phyloP scores from a whole-genome alignment of 257 asterid species.

The Forsythia suspensa region DNA sequence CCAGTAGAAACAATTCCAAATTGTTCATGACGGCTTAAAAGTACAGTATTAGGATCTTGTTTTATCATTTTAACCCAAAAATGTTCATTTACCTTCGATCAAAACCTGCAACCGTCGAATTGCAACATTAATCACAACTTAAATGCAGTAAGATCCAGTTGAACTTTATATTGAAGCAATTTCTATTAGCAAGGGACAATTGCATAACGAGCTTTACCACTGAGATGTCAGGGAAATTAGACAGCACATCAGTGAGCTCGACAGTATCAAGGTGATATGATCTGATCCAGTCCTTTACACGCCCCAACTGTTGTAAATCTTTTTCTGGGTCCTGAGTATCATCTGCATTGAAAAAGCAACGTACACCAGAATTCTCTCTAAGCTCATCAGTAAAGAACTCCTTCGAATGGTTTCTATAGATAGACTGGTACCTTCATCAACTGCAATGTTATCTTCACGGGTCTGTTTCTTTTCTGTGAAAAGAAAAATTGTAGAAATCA shows the following conservation, averaged over 20 bases:
- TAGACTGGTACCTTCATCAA: constrained; percentile 53
- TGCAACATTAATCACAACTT: constrained; percentile 16
- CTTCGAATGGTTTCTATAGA: constrained; percentile 13
- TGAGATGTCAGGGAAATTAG: constrained; percentile 79
- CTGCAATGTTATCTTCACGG: constrained; percentile 42
- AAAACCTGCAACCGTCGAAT: constrained; percentile 54
- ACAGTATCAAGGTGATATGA: constrained; percentile 64
- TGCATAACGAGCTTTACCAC: constrained; percentile 45
- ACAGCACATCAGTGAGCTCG: constrained; percentile 66
- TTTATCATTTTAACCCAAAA: constrained; percentile 22
- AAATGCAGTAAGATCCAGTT: constrained; percentile 9
- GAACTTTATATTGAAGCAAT: background rate
- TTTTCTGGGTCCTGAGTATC: constrained; percentile 81
- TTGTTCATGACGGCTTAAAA: constrained; percentile 12
- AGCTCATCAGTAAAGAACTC: constrained; percentile 19
- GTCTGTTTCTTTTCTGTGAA: constrained; percentile 48
- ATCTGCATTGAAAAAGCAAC: constrained; percentile 43
- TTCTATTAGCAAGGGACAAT: background rate
- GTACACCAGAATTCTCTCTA: constrained; percentile 18
- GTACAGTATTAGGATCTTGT: constrained; percentile 12
- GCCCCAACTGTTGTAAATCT: constrained; percentile 64
- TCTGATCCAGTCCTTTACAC: constrained; percentile 79
- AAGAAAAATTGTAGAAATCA: constrained; percentile 3
- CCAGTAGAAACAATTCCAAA: constrained; percentile 23
- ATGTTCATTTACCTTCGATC: constrained; percentile 69